Conservation (phyloP, 352 stramenopile genomes). For the Thalassiosira oceanica region DNA sequence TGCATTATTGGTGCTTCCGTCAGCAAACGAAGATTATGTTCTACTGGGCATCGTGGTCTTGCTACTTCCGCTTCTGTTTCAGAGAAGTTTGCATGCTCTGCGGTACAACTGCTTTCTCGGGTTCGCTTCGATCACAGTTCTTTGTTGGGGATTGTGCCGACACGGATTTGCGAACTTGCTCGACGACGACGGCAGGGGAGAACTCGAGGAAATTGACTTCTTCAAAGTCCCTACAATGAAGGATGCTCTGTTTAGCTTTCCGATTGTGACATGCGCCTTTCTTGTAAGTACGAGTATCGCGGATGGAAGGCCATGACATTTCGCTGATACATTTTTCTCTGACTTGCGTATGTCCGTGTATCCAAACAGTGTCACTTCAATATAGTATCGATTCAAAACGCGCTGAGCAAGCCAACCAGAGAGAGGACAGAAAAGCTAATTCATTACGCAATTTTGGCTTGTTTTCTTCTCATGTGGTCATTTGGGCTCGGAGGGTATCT, state of each 20-base stretch:
- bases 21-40: slow-evolving; percentile 24
- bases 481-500: slow-evolving; percentile 75
- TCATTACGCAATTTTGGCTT: slow-evolving; percentile 34
- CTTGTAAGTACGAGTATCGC: too few species aligned
- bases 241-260: slow-evolving; percentile 64
- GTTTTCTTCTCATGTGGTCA: slow-evolving; percentile 53
- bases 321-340: too few species aligned
- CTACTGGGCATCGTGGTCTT: slow-evolving; percentile 47
- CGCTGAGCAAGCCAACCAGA: slow-evolving; percentile 46
- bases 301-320: too few species aligned
- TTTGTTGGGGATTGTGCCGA: slow-evolving; percentile 53
- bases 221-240: slow-evolving; percentile 33
- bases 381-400: slow-evolving; percentile 57
- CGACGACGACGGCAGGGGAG: slow-evolving; percentile 4
- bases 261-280: slow-evolving; percentile 62
- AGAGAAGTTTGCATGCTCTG: slow-evolving; percentile 68
- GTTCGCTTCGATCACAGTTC: slow-evolving; percentile 61
- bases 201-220: slow-evolving; percentile 28
- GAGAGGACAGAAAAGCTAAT: slow-evolving; percentile 40
- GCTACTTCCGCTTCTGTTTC: slow-evolving; percentile 58
- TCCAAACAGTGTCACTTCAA: slow-evolving; percentile 73
- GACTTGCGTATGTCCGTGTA: too few species aligned
- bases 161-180: slow-evolving; percentile 20
- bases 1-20: slow-evolving; percentile 1
- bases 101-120: slow-evolving; percentile 79